A percentile compares a stretch with the other conserved stretches of the same genome.
These are phyloP conservation scores for Lasiodiplodia theobromae DNA, from an alignment of 2,329 filamentous ascomycete genomes.

Conservation along the genomic window DNA sequence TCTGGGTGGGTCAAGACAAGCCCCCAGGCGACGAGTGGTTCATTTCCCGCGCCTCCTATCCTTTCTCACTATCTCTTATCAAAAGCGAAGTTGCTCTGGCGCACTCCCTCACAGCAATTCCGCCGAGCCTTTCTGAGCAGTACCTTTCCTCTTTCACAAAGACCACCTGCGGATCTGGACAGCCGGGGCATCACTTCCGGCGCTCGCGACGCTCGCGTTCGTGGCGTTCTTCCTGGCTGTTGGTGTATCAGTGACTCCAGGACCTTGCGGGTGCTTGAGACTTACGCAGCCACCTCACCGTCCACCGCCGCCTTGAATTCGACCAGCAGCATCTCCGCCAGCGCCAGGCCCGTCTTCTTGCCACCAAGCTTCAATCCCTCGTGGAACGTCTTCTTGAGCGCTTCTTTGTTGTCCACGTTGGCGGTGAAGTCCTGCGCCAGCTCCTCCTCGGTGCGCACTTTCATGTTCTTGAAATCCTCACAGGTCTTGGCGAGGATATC, in stretches of 20 bases:
- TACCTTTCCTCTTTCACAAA: background rate
- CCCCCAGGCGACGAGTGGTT: background rate
- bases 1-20: background rate
- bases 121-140: background rate
- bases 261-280: background rate
- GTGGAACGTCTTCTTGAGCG: background rate
- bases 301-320: conserved; percentile 25
- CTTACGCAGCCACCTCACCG: conserved; percentile 16
- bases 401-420: background rate
- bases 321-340: conserved; percentile 11
- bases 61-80: background rate
- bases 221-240: background rate
- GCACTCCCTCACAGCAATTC: background rate
- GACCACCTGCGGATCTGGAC: background rate
- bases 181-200: background rate
- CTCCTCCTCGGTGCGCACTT: conserved; percentile 7
- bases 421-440: background rate
- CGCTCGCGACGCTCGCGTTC: background rate
- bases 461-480: conserved; percentile 13
- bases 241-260: background rate
- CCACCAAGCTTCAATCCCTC: conserved; percentile 4
- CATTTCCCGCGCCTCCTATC: background rate
- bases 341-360: conserved; percentile 12
- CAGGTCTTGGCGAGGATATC: background rate
- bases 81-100: background rate